phyloP scores from a whole-genome alignment of 2,329 filamentous ascomycete species.

The Thelonectria discophora region DNA sequence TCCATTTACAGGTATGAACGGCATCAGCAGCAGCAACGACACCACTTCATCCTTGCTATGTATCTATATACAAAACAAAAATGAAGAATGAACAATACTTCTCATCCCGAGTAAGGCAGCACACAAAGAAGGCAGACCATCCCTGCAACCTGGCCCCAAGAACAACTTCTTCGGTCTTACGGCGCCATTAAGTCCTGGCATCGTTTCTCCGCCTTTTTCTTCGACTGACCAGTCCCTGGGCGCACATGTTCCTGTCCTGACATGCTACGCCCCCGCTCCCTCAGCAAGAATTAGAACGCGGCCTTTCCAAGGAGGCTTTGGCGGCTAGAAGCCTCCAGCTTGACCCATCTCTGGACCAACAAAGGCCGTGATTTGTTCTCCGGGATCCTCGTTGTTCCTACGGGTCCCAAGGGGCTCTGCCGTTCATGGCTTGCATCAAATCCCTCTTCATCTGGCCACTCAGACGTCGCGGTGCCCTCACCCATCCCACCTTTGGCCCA shows the following conservation, averaged over 20 bases:
- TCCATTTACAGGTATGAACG: constrained; percentile 6
- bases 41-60: not conserved
- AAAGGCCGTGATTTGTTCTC: constrained; percentile 33
- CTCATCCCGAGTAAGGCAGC: not conserved
- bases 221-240: constrained; percentile 6
- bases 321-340: constrained; percentile 10
- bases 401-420: constrained; percentile 10
- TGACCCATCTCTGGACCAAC: constrained; percentile 6
- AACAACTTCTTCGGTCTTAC: constrained; percentile 28
- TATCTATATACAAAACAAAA: not conserved
- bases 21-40: not conserved
- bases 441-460: constrained; percentile 23
- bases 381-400: not conserved
- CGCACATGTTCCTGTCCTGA: constrained; percentile 16
- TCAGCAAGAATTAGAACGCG: constrained; percentile 5
- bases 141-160: not conserved
- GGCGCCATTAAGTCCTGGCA: constrained; percentile 24
- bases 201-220: constrained; percentile 28
- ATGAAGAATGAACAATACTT: not conserved
- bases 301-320: constrained; percentile 9
- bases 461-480: constrained; percentile 23
- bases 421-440: constrained; percentile 30
- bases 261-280: constrained; percentile 19
- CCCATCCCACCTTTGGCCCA: constrained; percentile 32
- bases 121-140: not conserved